phyloP scores from a whole-genome alignment of 148 eudicot genomes.

The Rhododendron molle region DNA sequence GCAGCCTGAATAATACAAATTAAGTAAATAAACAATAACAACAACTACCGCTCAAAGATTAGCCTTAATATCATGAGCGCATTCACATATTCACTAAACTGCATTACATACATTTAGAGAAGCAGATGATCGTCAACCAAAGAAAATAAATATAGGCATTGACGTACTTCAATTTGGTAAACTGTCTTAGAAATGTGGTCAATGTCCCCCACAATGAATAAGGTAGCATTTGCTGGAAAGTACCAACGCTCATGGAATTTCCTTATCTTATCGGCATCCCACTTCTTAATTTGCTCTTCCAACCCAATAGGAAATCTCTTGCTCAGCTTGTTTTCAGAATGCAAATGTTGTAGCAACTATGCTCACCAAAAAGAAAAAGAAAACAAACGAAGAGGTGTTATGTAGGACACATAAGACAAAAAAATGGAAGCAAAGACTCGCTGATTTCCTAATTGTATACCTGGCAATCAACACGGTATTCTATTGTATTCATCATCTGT shows the following conservation, averaged over 20 bases:
- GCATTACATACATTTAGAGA: neutral
- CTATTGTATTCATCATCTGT: conserved; percentile 99
- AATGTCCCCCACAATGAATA: conserved; percentile 95
- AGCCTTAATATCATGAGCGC: neutral
- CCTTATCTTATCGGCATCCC: conserved; percentile 98
- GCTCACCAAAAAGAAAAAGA: conserved; percentile 17
- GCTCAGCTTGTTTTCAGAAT: conserved; percentile 98
- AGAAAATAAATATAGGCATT: neutral
- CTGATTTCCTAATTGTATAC: conserved; percentile 25
- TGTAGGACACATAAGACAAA: neutral
- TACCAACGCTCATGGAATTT: conserved; percentile 98
- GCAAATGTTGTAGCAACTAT: conserved; percentile 90
- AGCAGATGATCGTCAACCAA: neutral
- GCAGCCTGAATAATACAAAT: conserved; percentile 48
- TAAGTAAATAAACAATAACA: neutral
- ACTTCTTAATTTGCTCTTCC: conserved; percentile 97
- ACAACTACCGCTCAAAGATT: neutral
- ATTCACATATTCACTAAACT: conserved; percentile 2
- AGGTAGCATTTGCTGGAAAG: conserved; percentile 95
- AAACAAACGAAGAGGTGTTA: neutral
- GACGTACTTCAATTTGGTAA: conserved; percentile 82
- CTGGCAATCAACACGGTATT: conserved; percentile 99
- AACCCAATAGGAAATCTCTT: conserved; percentile 94
- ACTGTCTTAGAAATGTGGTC: conserved; percentile 73
- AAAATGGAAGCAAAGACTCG: conserved; percentile 8